These are phyloP conservation scores for Populus pruinosa DNA, from an alignment of 345 rosid genomes.

Conservation along the genomic window DNA sequence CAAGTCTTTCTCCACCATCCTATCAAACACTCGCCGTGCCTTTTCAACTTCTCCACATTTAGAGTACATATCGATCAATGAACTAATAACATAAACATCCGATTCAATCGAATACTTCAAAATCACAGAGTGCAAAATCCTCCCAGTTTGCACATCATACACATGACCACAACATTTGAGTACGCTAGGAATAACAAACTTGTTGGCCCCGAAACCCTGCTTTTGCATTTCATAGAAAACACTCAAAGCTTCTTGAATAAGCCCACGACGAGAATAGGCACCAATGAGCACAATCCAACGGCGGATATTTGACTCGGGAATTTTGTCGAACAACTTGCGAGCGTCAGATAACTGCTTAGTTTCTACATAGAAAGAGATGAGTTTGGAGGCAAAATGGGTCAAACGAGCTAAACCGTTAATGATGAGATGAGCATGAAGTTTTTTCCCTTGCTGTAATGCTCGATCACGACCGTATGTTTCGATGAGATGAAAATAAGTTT, in stretches of 20 bases:
- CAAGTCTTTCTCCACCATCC: conserved; percentile 49
- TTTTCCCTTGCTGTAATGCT: conserved; percentile 35
- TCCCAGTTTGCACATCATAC: conserved; percentile 44
- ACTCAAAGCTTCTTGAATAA: conserved; percentile 44
- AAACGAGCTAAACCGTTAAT: conserved; percentile 33
- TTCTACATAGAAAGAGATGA: conserved; percentile 44
- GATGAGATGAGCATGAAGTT: conserved; percentile 57
- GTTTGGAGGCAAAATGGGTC: conserved; percentile 47
- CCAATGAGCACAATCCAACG: conserved; percentile 55
- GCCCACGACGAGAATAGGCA: conserved; percentile 56
- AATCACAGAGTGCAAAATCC: conserved; percentile 50
- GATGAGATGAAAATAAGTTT: conserved; percentile 35
- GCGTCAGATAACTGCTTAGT: conserved; percentile 43
- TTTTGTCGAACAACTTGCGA: conserved; percentile 64
- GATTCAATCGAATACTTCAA: conserved; percentile 43
- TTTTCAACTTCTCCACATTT: conserved; percentile 46
- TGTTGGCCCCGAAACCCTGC: conserved; percentile 40
- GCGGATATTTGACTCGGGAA: conserved; percentile 43
- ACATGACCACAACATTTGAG: conserved; percentile 67
- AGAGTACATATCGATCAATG: conserved; percentile 80
- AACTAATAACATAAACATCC: conserved; percentile 55
- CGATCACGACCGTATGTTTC: conserved; percentile 35
- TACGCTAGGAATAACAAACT: conserved; percentile 65
- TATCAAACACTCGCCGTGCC: conserved; percentile 53
- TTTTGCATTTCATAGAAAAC: conserved; percentile 49